Evolutionary conservation across 2,329 filamentous ascomycete species (phyloP).

Genomic region (Dendrostoma leiphaemia): DNA sequence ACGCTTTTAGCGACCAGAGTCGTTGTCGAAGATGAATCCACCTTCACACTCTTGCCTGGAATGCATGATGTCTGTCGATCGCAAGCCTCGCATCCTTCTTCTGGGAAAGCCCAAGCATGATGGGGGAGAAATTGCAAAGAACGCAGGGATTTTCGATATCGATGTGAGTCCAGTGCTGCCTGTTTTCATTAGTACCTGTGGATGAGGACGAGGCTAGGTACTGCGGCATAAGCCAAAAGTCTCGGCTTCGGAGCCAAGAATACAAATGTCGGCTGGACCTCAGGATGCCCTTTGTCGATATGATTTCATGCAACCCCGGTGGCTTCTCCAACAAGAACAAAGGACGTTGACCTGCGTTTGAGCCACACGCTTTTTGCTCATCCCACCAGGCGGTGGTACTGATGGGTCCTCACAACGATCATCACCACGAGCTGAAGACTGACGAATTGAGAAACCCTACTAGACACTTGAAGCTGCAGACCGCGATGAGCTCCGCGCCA

Average conservation of each 20-base stretch:
- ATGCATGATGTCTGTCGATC: background rate
- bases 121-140: constrained; percentile 2
- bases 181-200: too few species aligned
- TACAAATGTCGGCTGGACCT: too few species aligned
- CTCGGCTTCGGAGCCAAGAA: too few species aligned
- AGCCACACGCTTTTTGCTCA: background rate
- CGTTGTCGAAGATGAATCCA: background rate
- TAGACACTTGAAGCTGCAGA: constrained; percentile 2
- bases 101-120: constrained; percentile 5
- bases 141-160: background rate
- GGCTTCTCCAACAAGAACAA: too few species aligned
- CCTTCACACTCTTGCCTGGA: background rate
- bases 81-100: background rate
- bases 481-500: background rate
- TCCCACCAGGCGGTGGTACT: too few species aligned
- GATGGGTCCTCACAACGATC: too few species aligned
- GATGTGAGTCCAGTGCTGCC: constrained; percentile 6
- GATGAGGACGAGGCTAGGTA: too few species aligned
- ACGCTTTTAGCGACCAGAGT: too few species aligned
- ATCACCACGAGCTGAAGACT: background rate
- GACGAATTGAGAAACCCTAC: background rate
- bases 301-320: too few species aligned
- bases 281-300: too few species aligned
- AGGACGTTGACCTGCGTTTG: too few species aligned
- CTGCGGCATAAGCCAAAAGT: too few species aligned